phyloP scores from a whole-genome alignment of 2,329 filamentous ascomycete species.

The Fusarium compactum region DNA sequence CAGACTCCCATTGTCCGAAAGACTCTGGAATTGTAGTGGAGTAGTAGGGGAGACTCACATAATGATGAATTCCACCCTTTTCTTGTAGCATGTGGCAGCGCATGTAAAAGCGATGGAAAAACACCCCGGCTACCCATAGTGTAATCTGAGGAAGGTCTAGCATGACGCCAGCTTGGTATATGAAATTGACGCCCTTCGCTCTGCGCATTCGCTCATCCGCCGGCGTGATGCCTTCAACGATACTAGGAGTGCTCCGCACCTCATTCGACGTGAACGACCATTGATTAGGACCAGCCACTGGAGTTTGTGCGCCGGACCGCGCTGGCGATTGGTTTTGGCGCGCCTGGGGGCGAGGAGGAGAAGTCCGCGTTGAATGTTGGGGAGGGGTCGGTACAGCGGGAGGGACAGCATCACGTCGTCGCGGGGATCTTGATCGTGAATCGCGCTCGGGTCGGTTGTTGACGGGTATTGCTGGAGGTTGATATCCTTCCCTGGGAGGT shows the following conservation, averaged over 20 bases:
- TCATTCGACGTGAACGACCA: slow-evolving; percentile 93
- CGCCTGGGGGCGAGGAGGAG: slow-evolving; percentile 64
- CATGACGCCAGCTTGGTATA: slow-evolving; percentile 92
- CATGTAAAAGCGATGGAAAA: slow-evolving; percentile 98
- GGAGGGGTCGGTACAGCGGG: slow-evolving; percentile 73
- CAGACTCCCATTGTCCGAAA: background rate
- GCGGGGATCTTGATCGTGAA: slow-evolving; percentile 62
- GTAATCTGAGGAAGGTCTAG: slow-evolving; percentile 93
- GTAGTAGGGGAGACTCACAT: slow-evolving; percentile 66
- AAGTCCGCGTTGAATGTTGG: slow-evolving; percentile 65
- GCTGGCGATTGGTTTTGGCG: slow-evolving; percentile 59
- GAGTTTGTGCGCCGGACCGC: slow-evolving; percentile 54
- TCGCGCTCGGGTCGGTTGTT: slow-evolving; percentile 57
- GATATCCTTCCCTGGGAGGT: slow-evolving; percentile 68
- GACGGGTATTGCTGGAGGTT: slow-evolving; percentile 62
- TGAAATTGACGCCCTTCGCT: slow-evolving; percentile 95
- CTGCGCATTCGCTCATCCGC: slow-evolving; percentile 84
- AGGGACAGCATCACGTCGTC: slow-evolving; percentile 65
- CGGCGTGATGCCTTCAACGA: slow-evolving; percentile 81
- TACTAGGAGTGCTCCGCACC: slow-evolving; percentile 83
- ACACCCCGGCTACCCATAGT: slow-evolving; percentile 89
- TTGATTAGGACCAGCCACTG: slow-evolving; percentile 66
- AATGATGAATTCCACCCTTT: slow-evolving; percentile 86
- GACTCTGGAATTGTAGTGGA: background rate
- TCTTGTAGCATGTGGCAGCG: slow-evolving; percentile 82